phyloP scores from a whole-genome alignment of 257 asterid genomes.

The Thymus mandschuricus region DNA sequence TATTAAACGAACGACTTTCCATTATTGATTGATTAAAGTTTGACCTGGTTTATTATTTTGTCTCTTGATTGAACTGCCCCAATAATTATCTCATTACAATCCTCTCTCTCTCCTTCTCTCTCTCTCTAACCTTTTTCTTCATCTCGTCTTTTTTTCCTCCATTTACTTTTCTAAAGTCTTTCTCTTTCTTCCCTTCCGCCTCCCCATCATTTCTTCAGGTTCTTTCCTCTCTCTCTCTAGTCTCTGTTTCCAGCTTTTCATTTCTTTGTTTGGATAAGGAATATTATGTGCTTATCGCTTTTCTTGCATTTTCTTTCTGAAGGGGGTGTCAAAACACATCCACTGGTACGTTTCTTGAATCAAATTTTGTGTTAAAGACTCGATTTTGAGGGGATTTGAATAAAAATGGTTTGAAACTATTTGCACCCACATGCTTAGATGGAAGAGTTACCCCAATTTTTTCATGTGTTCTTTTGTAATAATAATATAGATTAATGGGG shows the following conservation, averaged over 20 bases:
- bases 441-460: neutral
- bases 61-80: constrained; percentile 33
- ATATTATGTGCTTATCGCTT: neutral
- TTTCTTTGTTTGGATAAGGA: neutral
- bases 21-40: constrained; percentile 28
- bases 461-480: constrained; percentile 1
- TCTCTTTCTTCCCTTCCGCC: constrained; percentile 22
- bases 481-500: constrained; percentile 15
- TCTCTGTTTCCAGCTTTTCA: neutral
- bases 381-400: constrained; percentile 16
- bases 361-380: constrained; percentile 31
- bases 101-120: neutral
- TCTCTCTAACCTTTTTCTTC: constrained; percentile 16
- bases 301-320: constrained; percentile 24
- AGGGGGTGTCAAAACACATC: neutral
- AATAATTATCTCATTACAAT: constrained; percentile 31
- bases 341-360: constrained; percentile 9
- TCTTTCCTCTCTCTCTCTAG: neutral
- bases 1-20: constrained; percentile 18
- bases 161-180: constrained; percentile 15
- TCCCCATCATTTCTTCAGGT: constrained; percentile 35
- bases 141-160: constrained; percentile 10
- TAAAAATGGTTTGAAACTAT: neutral
- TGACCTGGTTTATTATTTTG: constrained; percentile 29
- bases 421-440: neutral